phyloP scores from a whole-genome alignment of 2,329 filamentous ascomycete genomes.

The Diplocarpon mali region DNA sequence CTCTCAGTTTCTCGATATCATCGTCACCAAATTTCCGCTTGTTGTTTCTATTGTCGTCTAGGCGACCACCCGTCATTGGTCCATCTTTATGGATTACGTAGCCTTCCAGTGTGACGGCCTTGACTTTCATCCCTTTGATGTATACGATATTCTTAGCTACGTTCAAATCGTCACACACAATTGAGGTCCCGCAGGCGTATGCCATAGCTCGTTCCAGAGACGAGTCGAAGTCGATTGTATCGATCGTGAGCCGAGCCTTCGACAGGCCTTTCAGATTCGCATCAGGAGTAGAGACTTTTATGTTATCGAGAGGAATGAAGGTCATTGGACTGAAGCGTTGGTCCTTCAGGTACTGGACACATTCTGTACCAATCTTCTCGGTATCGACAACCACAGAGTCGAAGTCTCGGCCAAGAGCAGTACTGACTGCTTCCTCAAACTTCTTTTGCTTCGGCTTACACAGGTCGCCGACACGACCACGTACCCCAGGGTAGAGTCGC shows the following conservation, averaged over 20 bases:
- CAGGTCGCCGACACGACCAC: constrained; percentile 79
- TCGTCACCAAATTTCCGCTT: constrained; percentile 82
- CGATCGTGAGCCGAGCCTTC: constrained; percentile 80
- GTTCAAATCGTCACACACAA: constrained; percentile 81
- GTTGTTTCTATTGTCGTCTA: constrained; percentile 60
- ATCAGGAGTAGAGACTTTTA: constrained; percentile 86
- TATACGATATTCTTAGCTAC: constrained; percentile 88
- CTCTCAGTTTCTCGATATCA: constrained; percentile 76
- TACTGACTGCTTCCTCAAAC: constrained; percentile 85
- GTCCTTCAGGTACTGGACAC: constrained; percentile 87
- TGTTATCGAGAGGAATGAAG: constrained; percentile 93
- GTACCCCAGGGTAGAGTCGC: constrained; percentile 83
- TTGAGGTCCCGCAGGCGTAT: constrained; percentile 87
- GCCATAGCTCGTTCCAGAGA: constrained; percentile 84
- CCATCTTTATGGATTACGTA: constrained; percentile 94
- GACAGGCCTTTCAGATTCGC: constrained; percentile 83
- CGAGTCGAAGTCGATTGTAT: constrained; percentile 89
- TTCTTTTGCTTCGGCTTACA: constrained; percentile 97
- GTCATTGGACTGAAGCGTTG: constrained; percentile 80
- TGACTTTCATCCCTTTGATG: constrained; percentile 70
- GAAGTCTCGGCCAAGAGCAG: constrained; percentile 83
- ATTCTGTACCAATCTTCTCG: constrained; percentile 87
- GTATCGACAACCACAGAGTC: constrained; percentile 92
- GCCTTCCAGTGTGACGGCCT: constrained; percentile 91
- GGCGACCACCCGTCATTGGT: constrained; percentile 89